Base-by-base conservation (phyloP, 2,329 filamentous ascomycete genomes). In the Colletotrichum magnum region DNA sequence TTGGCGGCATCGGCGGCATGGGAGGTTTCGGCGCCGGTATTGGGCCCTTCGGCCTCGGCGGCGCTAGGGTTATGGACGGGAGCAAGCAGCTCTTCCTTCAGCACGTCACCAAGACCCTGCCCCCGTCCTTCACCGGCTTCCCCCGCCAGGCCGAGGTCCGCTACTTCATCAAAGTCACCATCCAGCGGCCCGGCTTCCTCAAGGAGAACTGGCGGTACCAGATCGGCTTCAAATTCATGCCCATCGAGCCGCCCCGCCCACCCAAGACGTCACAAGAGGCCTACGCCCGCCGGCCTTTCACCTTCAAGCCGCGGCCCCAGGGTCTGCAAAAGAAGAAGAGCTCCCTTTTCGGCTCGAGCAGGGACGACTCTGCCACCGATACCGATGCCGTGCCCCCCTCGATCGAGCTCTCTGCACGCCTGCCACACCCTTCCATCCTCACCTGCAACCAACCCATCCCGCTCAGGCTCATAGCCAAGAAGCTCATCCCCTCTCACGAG, bases 81-180 rank as follows among this genome's bases (percentile, higher is more conserved):
- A 84, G 85, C 69, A 88, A 87, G 75, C 89, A 91, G 78, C 79
- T 91, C 64, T 85, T 88, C 74, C 86, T 90, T 58, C 78, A 78
- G 47, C 96, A 99, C 82, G 89, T 96, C 72, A 96, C 93, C 76
- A 90, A 90, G 74, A 97, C 95, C 0, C 85, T 99, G 12, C 96
- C 96, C 5, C 96, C 96, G 0, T 97, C 94, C 5, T 83, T 98
- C 62, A 93, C 88, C n/a, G 94, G 94, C 3, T 95, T 96, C 73
- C 93, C 94, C 0, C 92, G 92, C 39, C 90, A 95, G 79, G 95
- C 95, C 24, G 94, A 97, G 80, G 95, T 98, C 69, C 89, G 91
- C 73, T 99, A 99, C 81, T 99, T 93, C 78, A 87, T 98, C 77
- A 99, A 99, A 79, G 94, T 93, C n/a, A 98, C 96, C 0, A 90